Conservation (phyloP, 495 filamentous ascomycete genomes). For the Penicillium lividum region DNA sequence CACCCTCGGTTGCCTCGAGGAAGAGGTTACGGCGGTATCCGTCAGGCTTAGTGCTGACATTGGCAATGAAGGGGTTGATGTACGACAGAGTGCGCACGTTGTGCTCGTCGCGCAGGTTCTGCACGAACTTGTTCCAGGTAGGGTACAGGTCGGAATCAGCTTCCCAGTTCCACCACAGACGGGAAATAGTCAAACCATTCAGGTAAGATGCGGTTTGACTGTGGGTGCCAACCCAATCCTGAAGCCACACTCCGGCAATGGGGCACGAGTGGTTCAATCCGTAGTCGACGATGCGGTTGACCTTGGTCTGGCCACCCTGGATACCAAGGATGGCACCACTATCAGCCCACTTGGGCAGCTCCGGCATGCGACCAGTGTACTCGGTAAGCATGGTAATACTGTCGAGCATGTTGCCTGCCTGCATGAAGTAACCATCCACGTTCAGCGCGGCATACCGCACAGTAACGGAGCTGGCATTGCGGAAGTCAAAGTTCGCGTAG, state of each 20-base stretch:
- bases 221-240: slow-evolving; percentile 30
- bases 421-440: slow-evolving; percentile 26
- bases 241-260: slow-evolving; percentile 28
- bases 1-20: slow-evolving; percentile 18
- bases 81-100: slow-evolving; percentile 30
- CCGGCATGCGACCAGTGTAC: slow-evolving; percentile 27
- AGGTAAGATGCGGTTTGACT: slow-evolving; percentile 25
- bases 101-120: slow-evolving; percentile 25
- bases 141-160: slow-evolving; percentile 26
- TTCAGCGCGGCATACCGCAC: slow-evolving; percentile 22
- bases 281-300: slow-evolving; percentile 23
- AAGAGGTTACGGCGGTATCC: slow-evolving; percentile 23
- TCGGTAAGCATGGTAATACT: slow-evolving; percentile 26
- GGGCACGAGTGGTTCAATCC: slow-evolving; percentile 20
- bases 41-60: slow-evolving; percentile 29
- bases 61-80: slow-evolving; percentile 31
- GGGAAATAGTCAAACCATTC: slow-evolving; percentile 23
- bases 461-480: slow-evolving; percentile 18
- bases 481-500: slow-evolving; percentile 27
- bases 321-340: slow-evolving; percentile 23
- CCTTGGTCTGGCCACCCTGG: slow-evolving; percentile 28
- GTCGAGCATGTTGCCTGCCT: slow-evolving; percentile 24
- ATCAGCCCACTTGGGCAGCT: slow-evolving; percentile 25
- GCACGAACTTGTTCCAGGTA: slow-evolving; percentile 28
- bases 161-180: slow-evolving; percentile 38